Percentiles rank a stretch among this genome's conserved stretches.
These are phyloP conservation scores for Suhomyces taliae DNA, from an alignment of 1,139 yeast species.

Conservation along the genomic window DNA sequence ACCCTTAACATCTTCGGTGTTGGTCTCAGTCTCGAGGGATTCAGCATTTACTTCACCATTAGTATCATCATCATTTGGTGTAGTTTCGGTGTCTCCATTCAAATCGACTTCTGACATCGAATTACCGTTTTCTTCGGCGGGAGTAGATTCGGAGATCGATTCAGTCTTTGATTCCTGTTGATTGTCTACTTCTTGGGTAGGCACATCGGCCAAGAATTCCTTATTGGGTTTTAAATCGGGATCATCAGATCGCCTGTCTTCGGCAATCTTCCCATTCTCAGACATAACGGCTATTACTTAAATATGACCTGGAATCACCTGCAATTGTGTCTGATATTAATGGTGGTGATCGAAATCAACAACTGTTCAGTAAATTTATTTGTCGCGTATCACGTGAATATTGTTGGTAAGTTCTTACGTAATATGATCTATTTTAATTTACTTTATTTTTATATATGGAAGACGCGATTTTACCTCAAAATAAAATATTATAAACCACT, in stretches of 20 bases:
- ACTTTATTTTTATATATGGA: too few relatives aligned
- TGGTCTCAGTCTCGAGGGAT: not conserved
- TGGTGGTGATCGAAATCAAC: slow-evolving; percentile 6
- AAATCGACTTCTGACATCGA: not conserved
- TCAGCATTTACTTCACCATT: not conserved
- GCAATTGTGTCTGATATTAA: not conserved
- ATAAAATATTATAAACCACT: not conserved
- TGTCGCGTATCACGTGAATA: slow-evolving; percentile 1
- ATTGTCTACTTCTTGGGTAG: not conserved
- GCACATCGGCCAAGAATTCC: not conserved
- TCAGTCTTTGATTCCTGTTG: not conserved
- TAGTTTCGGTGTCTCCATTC: not conserved
- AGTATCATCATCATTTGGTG: not conserved
- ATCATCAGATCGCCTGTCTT: not conserved
- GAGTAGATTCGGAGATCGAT: not conserved
- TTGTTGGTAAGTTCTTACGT: not conserved
- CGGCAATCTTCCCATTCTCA: slow-evolving; percentile 1
- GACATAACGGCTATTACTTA: slow-evolving; percentile 1
- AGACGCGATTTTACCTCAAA: too few relatives aligned
- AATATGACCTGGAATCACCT: not conserved
- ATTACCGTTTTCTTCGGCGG: not conserved
- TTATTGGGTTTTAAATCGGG: not conserved
- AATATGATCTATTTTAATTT: too few relatives aligned
- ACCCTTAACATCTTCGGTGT: not conserved
- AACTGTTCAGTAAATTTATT: slow-evolving; percentile 5